Evolutionary conservation across 108 stramenopile genomes (phyloP).

Genomic region (Skeletonema marinoi): DNA sequence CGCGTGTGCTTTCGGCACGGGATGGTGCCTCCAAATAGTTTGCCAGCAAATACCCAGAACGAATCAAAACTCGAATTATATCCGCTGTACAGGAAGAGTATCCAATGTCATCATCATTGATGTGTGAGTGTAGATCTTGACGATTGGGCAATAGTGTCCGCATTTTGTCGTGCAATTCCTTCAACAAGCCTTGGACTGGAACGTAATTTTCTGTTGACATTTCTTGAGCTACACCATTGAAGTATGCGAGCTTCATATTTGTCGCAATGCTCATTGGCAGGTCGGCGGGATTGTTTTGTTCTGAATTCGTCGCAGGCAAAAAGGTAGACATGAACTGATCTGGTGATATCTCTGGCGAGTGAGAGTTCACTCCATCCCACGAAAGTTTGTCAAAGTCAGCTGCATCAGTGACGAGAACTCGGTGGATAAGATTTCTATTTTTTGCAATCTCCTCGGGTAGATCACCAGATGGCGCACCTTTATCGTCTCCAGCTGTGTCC

Average conservation of each 20-base stretch:
- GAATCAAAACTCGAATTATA: conserved; percentile 30
- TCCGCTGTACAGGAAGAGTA: conserved; percentile 8
- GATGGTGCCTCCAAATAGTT: conserved; percentile 56
- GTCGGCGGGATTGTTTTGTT: conserved; percentile 1
- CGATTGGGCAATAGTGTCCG: conserved; percentile 63
- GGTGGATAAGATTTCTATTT: not conserved
- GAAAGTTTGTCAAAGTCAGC: conserved; percentile 43
- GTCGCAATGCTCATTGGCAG: conserved; percentile 16
- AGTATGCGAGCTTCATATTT: conserved; percentile 55
- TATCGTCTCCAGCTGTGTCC: not conserved
- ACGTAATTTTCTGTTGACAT: conserved; percentile 25
- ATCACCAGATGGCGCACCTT: not conserved
- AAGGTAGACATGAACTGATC: conserved; percentile 37
- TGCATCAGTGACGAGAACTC: conserved; percentile 44
- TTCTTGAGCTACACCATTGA: conserved; percentile 20
- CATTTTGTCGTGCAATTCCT: conserved; percentile 47
- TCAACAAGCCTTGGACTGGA: conserved; percentile 36
- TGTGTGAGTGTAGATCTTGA: conserved; percentile 54
- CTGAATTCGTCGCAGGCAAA: not conserved
- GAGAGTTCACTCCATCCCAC: conserved; percentile 30
- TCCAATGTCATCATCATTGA: conserved; percentile 40
- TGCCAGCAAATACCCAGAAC: conserved; percentile 34
- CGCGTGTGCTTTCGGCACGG: conserved; percentile 47
- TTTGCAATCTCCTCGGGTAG: conserved; percentile 14
- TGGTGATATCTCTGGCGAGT: conserved; percentile 8